These are phyloP conservation scores for Starmerella gropengiesseri DNA, from an alignment of 805 yeast genomes.

Conservation along the genomic window DNA sequence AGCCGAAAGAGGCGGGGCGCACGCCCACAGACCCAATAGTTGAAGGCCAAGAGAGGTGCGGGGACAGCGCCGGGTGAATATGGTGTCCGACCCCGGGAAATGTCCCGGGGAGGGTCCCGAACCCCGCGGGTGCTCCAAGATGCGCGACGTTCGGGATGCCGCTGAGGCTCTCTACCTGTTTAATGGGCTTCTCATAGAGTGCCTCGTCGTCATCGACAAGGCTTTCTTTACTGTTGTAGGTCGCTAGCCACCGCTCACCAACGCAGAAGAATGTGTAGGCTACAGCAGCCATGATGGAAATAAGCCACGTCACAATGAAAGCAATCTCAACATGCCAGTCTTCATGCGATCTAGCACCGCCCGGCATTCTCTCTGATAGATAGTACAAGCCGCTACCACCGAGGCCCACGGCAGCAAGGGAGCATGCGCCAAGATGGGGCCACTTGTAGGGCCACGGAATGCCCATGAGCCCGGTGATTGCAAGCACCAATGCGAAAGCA, in stretches of 20 bases:
- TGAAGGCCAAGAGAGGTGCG: conserved; percentile 16
- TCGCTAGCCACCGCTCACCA: conserved; percentile 16
- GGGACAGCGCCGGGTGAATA: too few relatives aligned
- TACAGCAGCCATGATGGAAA: conserved; percentile 4
- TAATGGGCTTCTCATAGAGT: neutral
- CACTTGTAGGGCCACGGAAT: conserved; percentile 13
- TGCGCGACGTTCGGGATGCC: neutral
- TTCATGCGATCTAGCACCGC: neutral
- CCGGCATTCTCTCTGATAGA: conserved; percentile 2
- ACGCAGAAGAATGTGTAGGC: conserved; percentile 10
- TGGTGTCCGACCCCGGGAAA: too few relatives aligned
- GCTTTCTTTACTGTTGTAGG: neutral
- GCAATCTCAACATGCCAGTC: conserved; percentile 11
- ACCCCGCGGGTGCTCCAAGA: conserved; percentile 8
- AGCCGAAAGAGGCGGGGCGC: conserved; percentile 5
- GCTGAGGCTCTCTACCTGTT: neutral
- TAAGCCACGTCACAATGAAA: conserved; percentile 16
- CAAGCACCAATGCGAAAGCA: conserved; percentile 3
- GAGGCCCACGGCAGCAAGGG: neutral
- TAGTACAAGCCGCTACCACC: conserved; percentile 20
- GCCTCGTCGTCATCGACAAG: neutral
- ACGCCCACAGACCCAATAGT: conserved; percentile 8
- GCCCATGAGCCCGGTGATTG: conserved; percentile 4
- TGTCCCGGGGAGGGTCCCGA: too few relatives aligned
- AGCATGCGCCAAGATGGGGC: neutral